Evolutionary conservation across 208 protist genomes (phyloP), one percentile per base, ranked within the genome.

Genomic region (Trypanosomatidae sp.): DNA sequence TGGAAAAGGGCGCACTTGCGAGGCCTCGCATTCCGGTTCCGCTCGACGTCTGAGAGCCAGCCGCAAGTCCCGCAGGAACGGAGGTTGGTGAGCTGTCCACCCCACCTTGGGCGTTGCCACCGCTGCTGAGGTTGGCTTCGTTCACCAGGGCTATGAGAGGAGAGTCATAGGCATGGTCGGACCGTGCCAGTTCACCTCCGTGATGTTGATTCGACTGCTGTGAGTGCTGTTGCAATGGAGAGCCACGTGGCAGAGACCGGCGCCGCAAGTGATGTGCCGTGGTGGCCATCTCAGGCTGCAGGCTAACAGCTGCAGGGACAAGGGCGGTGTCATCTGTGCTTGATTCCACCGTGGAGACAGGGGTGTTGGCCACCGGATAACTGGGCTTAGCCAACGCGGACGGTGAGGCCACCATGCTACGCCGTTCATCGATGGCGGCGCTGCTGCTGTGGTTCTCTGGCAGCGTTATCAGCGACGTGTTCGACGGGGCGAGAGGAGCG

Each of bases 21-120:
- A 68, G 69, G 43, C 30, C 30, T 8, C 62, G 76, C 12, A 44
- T 10, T 6, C 52, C 65, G 22, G 68, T 64, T 12, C 60, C 52
- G 47, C 49, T 82, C 15, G 72, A 74, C 17, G 62, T 39, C 43
- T 55, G 66, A 50, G 50, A 80, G 43, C 47, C 52, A 30, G 46
- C 2, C 53, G 12, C 43, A 33, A 19, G 59, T 33, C 17, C 49
- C 8, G 52, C 62, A 22, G 62, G 65, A 36, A 39, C 17, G 17
- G 74, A 65, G 53, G 62, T 71, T n/a, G 68, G 59, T 39, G 74
- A 62, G 41, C 52, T 41, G 13, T 53, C 53, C 58, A 33, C 13
- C 36, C 4, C 41, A 10, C 0, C 28, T 49, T 43, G 41, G 15
- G 46, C 28, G 44, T 33, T 22, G 28, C 41, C 69, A 8, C 58